A percentile compares a stretch with the other conserved stretches of the same genome.
Evolutionary conservation across 495 filamentous ascomycete species (phyloP).

Genomic region (Mytilinidion resinicola): DNA sequence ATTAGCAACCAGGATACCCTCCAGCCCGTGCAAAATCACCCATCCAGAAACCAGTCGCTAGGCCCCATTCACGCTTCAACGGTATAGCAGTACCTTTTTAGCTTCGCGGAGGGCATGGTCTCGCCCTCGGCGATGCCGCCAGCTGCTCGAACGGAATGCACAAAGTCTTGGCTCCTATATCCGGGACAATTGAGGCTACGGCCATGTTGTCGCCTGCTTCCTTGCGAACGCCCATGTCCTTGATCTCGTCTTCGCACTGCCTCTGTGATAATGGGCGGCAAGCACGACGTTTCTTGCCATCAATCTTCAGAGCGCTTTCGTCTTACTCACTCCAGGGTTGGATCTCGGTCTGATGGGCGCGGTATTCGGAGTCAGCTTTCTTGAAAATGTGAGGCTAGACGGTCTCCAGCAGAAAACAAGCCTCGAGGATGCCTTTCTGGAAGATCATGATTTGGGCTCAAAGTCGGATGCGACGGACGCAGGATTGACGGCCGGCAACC

Average conservation of each 20-base stretch:
- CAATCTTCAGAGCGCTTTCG: constrained; percentile 77
- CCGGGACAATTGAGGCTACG: constrained; percentile 73
- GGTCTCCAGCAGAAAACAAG: too few species aligned
- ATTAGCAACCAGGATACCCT: too few species aligned
- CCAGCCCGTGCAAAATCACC: too few species aligned
- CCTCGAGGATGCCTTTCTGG: too few species aligned
- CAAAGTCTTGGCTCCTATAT: constrained; percentile 94
- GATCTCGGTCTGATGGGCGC: constrained; percentile 68
- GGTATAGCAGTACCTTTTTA: too few species aligned
- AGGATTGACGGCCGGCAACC: constrained; percentile 83
- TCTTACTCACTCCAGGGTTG: constrained; percentile 62
- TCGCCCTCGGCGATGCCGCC: constrained; percentile 64
- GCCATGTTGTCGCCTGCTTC: constrained; percentile 54
- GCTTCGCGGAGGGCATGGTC: constrained; percentile 85
- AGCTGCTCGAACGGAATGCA: constrained; percentile 98
- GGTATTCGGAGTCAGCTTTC: constrained; percentile 70
- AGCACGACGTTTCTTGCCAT: constrained; percentile 82
- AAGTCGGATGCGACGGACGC: too few species aligned
- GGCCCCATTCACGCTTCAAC: too few species aligned
- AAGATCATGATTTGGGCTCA: too few species aligned
- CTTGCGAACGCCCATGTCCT: constrained; percentile 74
- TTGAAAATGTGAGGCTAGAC: constrained; percentile 43
- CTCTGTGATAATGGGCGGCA: constrained; percentile 75
- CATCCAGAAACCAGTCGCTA: too few species aligned
- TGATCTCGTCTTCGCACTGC: constrained; percentile 88